Conservation (phyloP, 2,329 filamentous ascomycete species). For the Venturiaceae sp. region DNA sequence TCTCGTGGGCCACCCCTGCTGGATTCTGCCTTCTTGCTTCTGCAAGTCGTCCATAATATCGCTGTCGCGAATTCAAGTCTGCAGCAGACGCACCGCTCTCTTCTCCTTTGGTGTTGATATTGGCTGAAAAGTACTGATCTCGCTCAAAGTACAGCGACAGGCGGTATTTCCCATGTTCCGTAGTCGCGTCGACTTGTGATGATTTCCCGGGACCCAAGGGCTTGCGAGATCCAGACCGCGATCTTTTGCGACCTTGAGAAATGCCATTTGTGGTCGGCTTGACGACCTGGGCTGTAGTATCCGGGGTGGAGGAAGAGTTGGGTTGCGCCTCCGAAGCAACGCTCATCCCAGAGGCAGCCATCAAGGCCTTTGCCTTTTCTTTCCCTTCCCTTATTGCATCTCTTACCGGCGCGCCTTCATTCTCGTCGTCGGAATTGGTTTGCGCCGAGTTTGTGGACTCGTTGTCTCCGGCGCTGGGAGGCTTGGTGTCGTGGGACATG, state of each 20-base stretch:
- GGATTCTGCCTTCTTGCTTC: slow-evolving; percentile 31
- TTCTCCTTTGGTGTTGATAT: slow-evolving; percentile 38
- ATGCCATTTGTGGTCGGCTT: slow-evolving; percentile 29
- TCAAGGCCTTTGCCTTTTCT: slow-evolving; percentile 48
- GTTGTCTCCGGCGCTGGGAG: background rate
- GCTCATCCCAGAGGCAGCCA: slow-evolving; percentile 41
- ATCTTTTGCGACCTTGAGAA: slow-evolving; percentile 44
- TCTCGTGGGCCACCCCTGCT: slow-evolving; percentile 26
- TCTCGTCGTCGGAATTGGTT: background rate
- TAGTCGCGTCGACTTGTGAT: slow-evolving; percentile 1
- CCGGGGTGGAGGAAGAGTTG: background rate
- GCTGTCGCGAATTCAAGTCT: slow-evolving; percentile 47
- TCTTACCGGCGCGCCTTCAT: slow-evolving; percentile 10
- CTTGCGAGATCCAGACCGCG: slow-evolving; percentile 46
- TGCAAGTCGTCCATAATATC: background rate
- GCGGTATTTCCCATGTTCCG: slow-evolving; percentile 30
- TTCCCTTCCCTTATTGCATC: slow-evolving; percentile 48
- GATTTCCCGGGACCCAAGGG: background rate
- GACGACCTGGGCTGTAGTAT: slow-evolving; percentile 19
- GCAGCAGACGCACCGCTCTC: slow-evolving; percentile 40
- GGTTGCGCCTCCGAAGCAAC: slow-evolving; percentile 19
- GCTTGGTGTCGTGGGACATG: background rate
- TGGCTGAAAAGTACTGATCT: slow-evolving; percentile 49
- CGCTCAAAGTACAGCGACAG: slow-evolving; percentile 56
- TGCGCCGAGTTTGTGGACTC: background rate